phyloP scores from a whole-genome alignment of 495 filamentous ascomycete species.

The Hyaloscypha hepaticicola region DNA sequence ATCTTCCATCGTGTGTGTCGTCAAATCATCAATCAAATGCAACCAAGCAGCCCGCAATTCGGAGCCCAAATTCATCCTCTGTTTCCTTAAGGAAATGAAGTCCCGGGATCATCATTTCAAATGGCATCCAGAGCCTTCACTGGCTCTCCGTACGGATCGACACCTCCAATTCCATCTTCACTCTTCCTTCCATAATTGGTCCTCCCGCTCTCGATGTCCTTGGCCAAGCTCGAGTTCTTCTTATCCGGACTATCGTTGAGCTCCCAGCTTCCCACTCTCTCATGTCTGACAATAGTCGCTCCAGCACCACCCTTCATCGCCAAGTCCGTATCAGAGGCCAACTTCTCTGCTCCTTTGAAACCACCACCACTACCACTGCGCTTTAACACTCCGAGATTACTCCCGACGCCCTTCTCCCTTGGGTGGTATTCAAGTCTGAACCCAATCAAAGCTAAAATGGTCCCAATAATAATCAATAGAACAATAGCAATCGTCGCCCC shows the following conservation, averaged over 20 bases:
- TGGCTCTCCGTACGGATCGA: conserved; percentile 29
- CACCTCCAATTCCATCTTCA: conserved; percentile 23
- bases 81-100: neutral
- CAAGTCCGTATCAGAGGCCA: conserved; percentile 52
- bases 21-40: conserved; percentile 18
- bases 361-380: conserved; percentile 36
- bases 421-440: conserved; percentile 31
- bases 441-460: conserved; percentile 40
- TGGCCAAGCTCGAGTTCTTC: conserved; percentile 19
- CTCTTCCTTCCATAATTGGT: conserved; percentile 21
- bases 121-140: conserved; percentile 25
- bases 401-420: conserved; percentile 1
- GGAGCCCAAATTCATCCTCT: conserved; percentile 2
- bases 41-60: neutral
- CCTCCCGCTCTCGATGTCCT: conserved; percentile 25
- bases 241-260: conserved; percentile 35
- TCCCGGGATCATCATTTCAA: conserved; percentile 5
- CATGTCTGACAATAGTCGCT: conserved; percentile 39
- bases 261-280: conserved; percentile 55
- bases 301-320: conserved; percentile 31
- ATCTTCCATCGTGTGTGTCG: conserved; percentile 11
- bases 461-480: conserved; percentile 41
- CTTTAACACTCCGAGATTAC: conserved; percentile 15
- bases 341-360: conserved; percentile 49
- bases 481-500: conserved; percentile 62